Evolutionary conservation across 176 grass and related monocot genomes (phyloP).

Genomic region (Panicum miliaceum): DNA sequence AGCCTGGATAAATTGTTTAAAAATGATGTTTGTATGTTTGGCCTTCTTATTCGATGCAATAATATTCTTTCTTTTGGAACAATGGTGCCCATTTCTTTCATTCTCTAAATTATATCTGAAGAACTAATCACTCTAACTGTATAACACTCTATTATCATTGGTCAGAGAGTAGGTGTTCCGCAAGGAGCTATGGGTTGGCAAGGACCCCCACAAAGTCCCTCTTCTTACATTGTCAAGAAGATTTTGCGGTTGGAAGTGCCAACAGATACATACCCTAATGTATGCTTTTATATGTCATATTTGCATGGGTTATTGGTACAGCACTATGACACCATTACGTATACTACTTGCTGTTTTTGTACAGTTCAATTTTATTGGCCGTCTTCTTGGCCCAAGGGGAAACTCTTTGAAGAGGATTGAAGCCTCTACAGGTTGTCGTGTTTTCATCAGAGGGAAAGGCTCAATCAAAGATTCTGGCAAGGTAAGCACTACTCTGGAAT

Average conservation of each 20-base stretch:
- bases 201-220: conserved; percentile 72
- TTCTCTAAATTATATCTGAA: neutral
- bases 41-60: neutral
- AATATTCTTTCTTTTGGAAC: conserved; percentile 19
- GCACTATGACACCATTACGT: conserved; percentile 34
- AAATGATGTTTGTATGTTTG: neutral
- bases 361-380: conserved; percentile 98
- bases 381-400: conserved; percentile 95
- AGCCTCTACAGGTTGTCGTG: conserved; percentile 90
- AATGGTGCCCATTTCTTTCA: neutral
- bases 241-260: conserved; percentile 91
- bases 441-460: conserved; percentile 98
- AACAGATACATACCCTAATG: conserved; percentile 78
- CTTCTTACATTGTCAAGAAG: conserved; percentile 88
- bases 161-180: conserved; percentile 70
- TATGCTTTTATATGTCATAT: conserved; percentile 39
- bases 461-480: conserved; percentile 96
- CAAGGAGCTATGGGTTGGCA: conserved; percentile 78
- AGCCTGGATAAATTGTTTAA: neutral
- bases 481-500: conserved; percentile 51
- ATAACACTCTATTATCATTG: conserved; percentile 38
- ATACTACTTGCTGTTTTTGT: conserved; percentile 24
- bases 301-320: conserved; percentile 35
- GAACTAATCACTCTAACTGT: conserved; percentile 4
- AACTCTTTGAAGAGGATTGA: conserved; percentile 98